Conservation (phyloP, 139 green algal species). For the Asterochloris sp. region DNA sequence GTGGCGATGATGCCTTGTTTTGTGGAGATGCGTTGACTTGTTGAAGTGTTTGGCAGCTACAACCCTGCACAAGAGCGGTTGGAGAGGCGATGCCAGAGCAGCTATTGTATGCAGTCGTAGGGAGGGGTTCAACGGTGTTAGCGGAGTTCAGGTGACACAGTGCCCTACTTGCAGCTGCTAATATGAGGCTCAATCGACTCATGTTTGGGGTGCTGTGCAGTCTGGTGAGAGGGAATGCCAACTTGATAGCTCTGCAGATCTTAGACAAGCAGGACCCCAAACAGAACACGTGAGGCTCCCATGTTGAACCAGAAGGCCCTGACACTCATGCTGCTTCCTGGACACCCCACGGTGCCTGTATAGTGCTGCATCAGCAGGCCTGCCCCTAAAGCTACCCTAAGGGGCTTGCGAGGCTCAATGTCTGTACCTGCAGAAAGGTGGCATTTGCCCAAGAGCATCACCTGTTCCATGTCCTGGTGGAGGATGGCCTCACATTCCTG, state of each 20-base stretch:
- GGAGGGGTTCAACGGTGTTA: conserved; percentile 66
- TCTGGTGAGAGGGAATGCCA: conserved; percentile 64
- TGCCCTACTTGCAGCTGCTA: background rate
- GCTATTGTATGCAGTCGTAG: conserved; percentile 73
- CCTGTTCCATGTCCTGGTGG: conserved; percentile 84
- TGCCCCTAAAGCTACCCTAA: background rate
- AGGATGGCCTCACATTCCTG: conserved; percentile 77
- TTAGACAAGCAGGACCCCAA: conserved; percentile 67
- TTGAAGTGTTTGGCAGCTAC: too few relatives aligned
- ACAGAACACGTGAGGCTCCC: conserved; percentile 38
- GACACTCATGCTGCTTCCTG: background rate
- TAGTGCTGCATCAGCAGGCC: background rate
- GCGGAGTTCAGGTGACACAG: conserved; percentile 62
- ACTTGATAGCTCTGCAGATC: conserved; percentile 70
- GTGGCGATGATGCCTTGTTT: too few relatives aligned
- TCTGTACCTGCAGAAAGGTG: conserved; percentile 47
- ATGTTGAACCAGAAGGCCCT: background rate
- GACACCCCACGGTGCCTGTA: background rate
- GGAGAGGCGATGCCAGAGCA: conserved; percentile 18
- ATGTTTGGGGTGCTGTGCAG: conserved; percentile 27
- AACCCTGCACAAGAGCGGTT: too few relatives aligned
- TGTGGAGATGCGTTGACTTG: too few relatives aligned
- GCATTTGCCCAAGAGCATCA: conserved; percentile 82
- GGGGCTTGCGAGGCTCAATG: background rate
- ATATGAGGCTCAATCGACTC: background rate